Percentiles rank a stretch among this genome's conserved stretches.
phyloP scores from a whole-genome alignment of 1,284 basidiomycete species.

The Puccinia horiana region DNA sequence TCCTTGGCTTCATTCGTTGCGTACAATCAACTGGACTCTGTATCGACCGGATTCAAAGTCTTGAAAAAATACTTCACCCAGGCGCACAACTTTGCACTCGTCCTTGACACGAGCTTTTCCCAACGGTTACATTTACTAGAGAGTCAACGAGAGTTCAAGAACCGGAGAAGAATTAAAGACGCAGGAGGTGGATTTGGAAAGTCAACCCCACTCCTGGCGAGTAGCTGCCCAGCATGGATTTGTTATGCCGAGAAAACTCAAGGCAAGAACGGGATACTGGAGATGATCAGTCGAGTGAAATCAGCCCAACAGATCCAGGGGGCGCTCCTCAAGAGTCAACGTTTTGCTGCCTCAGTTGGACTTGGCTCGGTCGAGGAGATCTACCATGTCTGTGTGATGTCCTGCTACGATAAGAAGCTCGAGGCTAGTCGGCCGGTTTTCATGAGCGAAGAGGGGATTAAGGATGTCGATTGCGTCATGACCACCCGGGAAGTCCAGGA shows the following conservation, averaged over 20 bases:
- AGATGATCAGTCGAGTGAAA: slow-evolving; percentile 82
- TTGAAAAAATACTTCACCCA: slow-evolving; percentile 55
- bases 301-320: slow-evolving; percentile 95
- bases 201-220: slow-evolving; percentile 81
- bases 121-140: slow-evolving; percentile 82
- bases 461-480: slow-evolving; percentile 95
- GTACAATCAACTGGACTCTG: slow-evolving; percentile 56
- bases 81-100: slow-evolving; percentile 69
- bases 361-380: slow-evolving; percentile 69
- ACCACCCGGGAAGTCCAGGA: slow-evolving; percentile 92
- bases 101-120: slow-evolving; percentile 93
- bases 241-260: slow-evolving; percentile 98
- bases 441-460: slow-evolving; percentile 70
- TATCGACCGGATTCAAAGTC: slow-evolving; percentile 61
- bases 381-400: slow-evolving; percentile 97
- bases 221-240: slow-evolving; percentile 97
- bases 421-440: slow-evolving; percentile 93
- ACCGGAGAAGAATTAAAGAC: slow-evolving; percentile 48
- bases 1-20: slow-evolving; percentile 84
- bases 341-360: slow-evolving; percentile 74
- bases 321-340: slow-evolving; percentile 77
- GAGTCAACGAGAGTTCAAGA: slow-evolving; percentile 72
- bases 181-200: slow-evolving; percentile 53
- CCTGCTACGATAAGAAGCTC: slow-evolving; percentile 99
- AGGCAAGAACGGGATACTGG: slow-evolving; percentile 74